Conservation (phyloP, 495 filamentous ascomycete genomes). For the Neurospora tetrasperma region DNA sequence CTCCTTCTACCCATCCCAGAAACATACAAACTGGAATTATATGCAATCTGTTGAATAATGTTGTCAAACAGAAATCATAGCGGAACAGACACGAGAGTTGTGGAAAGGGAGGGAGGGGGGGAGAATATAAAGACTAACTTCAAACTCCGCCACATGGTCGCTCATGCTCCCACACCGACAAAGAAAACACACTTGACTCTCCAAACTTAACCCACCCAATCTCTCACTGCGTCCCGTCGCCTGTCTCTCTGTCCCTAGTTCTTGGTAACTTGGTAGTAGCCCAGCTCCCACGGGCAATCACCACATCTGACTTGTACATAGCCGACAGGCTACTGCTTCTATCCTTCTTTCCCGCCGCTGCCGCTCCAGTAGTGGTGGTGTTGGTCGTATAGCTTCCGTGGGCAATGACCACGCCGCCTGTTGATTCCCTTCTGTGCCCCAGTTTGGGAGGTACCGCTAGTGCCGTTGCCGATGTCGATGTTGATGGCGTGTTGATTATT, state of each 20-base stretch:
- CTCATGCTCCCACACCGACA: neutral
- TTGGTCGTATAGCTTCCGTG: neutral
- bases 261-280: neutral
- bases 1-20: neutral
- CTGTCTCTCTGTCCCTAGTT: neutral
- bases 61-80: neutral
- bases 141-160: neutral
- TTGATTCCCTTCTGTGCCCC: neutral
- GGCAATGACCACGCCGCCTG: neutral
- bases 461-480: neutral
- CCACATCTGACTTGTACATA: neutral
- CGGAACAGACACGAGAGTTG: neutral
- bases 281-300: neutral
- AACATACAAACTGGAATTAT: neutral
- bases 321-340: neutral
- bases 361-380: neutral
- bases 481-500: neutral
- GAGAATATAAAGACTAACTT: neutral
- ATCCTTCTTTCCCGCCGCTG: neutral
- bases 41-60: neutral
- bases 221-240: neutral
- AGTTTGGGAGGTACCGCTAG: neutral
- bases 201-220: neutral
- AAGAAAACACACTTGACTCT: neutral
- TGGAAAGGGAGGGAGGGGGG: neutral